Evolutionary conservation across 2,329 filamentous ascomycete genomes (phyloP).

Genomic region (Fusarium sp.): DNA sequence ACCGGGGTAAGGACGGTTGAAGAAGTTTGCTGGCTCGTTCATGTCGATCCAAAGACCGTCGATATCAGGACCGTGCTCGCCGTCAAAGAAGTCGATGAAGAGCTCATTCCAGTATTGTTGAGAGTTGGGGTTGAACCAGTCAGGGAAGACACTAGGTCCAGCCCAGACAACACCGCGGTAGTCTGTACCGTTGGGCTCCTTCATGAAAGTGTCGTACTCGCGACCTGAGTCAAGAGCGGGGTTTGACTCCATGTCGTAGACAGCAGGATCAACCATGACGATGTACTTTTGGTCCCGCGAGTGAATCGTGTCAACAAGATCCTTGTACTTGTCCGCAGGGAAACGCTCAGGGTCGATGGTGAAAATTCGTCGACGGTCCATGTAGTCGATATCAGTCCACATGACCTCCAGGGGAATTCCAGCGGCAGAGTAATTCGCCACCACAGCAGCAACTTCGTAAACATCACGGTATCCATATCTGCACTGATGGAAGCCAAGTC

Average conservation of each 20-base stretch:
- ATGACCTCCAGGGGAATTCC: constrained; percentile 71
- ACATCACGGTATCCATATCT: constrained; percentile 73
- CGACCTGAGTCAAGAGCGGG: constrained; percentile 52
- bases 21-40: constrained; percentile 57
- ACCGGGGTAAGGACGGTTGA: constrained; percentile 47
- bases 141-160: constrained; percentile 75
- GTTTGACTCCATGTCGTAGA: constrained; percentile 61
- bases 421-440: constrained; percentile 73
- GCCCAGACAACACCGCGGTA: constrained; percentile 81
- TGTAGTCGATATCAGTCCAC: constrained; percentile 59
- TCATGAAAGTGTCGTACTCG: constrained; percentile 59
- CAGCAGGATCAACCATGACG: constrained; percentile 82
- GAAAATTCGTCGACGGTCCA: constrained; percentile 58
- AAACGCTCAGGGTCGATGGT: constrained; percentile 73
- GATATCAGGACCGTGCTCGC: constrained; percentile 74
- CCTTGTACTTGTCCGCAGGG: constrained; percentile 69
- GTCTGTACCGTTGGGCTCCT: constrained; percentile 63
- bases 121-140: constrained; percentile 77
- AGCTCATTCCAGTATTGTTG: constrained; percentile 76
- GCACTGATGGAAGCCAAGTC: constrained; percentile 71
- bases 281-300: constrained; percentile 75
- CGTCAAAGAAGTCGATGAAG: constrained; percentile 72
- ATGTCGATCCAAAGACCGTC: constrained; percentile 83
- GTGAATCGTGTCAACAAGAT: constrained; percentile 75
- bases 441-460: constrained; percentile 73